Evolutionary conservation across 2,329 filamentous ascomycete genomes (phyloP).

Genomic region (Magnaporthiopsis rhizophila): DNA sequence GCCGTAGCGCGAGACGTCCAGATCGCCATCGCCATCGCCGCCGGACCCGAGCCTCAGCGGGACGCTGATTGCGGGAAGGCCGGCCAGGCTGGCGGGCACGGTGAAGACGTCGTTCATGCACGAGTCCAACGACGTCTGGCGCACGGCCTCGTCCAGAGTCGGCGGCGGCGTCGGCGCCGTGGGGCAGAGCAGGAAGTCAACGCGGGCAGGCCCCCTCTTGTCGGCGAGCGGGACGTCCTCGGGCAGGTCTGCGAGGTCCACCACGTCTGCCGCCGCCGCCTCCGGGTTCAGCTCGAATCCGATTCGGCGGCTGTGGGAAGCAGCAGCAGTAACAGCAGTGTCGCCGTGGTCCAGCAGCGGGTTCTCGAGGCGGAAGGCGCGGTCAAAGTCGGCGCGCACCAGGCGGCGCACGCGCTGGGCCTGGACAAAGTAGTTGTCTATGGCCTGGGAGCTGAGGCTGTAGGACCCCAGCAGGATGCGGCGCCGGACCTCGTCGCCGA

Average conservation of each 20-base stretch:
- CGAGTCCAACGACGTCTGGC: constrained; percentile 55
- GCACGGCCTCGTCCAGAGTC: constrained; percentile 38
- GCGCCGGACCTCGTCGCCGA: constrained; percentile 78
- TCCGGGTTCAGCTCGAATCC: constrained; percentile 4
- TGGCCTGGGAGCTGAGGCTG: constrained; percentile 79
- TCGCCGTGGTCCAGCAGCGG: constrained; percentile 44
- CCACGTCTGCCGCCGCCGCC: constrained; percentile 18
- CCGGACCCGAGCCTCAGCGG: constrained; percentile 36
- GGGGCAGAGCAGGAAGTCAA: constrained; percentile 83
- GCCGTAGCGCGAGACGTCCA: constrained; percentile 24
- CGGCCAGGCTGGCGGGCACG: constrained; percentile 87
- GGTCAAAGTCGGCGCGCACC: constrained; percentile 80
- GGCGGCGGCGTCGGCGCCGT: constrained; percentile 60
- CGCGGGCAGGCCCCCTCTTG: constrained; percentile 51
- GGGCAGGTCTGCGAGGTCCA: constrained; percentile 55
- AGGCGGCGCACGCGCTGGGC: constrained; percentile 81
- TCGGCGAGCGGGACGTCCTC: constrained; percentile 42
- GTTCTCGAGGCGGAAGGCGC: constrained; percentile 62
- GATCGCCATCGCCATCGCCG: background rate
- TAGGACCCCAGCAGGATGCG: constrained; percentile 87
- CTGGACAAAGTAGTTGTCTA: constrained; percentile 94
- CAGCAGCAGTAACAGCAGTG: no score
- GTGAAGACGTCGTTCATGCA: constrained; percentile 96
- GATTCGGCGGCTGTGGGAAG: background rate
- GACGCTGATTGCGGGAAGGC: constrained; percentile 79